Base-by-base conservation (phyloP, 345 rosid species). In the Gossypium sturtianum region DNA sequence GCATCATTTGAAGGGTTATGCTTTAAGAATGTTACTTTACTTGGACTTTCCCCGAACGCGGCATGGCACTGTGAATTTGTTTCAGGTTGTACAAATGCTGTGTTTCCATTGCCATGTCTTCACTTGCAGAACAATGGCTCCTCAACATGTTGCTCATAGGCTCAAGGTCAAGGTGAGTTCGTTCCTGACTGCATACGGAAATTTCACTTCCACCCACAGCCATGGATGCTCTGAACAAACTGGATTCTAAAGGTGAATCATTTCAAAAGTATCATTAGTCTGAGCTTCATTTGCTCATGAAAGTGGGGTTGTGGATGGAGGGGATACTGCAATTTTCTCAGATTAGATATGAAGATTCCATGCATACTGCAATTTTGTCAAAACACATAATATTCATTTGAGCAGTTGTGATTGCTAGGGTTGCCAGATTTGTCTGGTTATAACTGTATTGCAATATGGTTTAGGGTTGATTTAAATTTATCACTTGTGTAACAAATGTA, bases 31-130 rank as follows among this genome's bases (percentile, higher is more conserved):
- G 82, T 93, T 71, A 89, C 89, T 4, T 72, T 90, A 7, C 72
- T 82, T 9, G 98, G 98, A 9, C 75, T 91, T 63, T 74, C 74
- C 3, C 58, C 86, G 1, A 74, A 83, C 4, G 84, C 80, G 17
- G 77, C 79, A 57, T 95, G 99, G 99, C 94, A 84, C 54, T 95
- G 99, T 70, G 88, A 93, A 75, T 89, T 83, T 75, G 82, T 95
- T 76, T 88, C 94, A 0, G 99, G 99, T 45, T 90, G 81, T 43
- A 78, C 90, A 0, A 74, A 79, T 71, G 83, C 80, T 0, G 91
- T 93, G 5, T 83, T 76, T 57, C 98, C 98, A 56, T 34, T 58
- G 75, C 85, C 98, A 9, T 93, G 98, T 62, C 84, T 88, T 3
- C 86, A 91, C 83, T 76, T 93, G 82, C 93, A 75, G 80, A 82